phyloP scores from a whole-genome alignment of 1,139 yeast species.

The Lodderomyces metapsilosis region DNA sequence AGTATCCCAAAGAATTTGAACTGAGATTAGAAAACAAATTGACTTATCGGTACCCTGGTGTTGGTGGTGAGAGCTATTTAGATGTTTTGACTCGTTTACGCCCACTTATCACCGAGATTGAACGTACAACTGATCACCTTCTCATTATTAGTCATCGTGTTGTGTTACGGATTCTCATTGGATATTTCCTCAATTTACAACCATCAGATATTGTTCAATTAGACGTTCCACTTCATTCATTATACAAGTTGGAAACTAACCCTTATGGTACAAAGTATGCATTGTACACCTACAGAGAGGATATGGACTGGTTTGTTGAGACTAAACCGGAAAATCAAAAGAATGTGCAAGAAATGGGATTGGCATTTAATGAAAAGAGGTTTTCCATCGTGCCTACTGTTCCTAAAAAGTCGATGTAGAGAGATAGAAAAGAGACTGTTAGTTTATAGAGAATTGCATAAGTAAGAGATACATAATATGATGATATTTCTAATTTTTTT shows the following conservation, averaged over 20 bases:
- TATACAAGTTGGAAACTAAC: slow-evolving; percentile 84
- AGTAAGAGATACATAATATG: background rate
- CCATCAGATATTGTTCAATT: slow-evolving; percentile 82
- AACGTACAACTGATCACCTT: slow-evolving; percentile 85
- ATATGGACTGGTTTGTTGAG: slow-evolving; percentile 71
- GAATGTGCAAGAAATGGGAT: slow-evolving; percentile 63
- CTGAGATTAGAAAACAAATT: slow-evolving; percentile 75
- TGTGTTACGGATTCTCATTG: slow-evolving; percentile 80
- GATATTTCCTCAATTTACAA: slow-evolving; percentile 84
- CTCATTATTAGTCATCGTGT: slow-evolving; percentile 86
- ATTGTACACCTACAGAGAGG: slow-evolving; percentile 81
- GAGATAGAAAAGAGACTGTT: background rate
- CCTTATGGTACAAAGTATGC: slow-evolving; percentile 96
- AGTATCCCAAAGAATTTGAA: slow-evolving; percentile 75
- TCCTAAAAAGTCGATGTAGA: slow-evolving; percentile 23
- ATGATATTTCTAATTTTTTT: background rate
- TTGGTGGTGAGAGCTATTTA: slow-evolving; percentile 94
- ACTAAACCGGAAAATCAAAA: slow-evolving; percentile 66
- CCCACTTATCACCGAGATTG: slow-evolving; percentile 89
- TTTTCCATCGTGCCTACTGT: slow-evolving; percentile 76
- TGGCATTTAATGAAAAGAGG: slow-evolving; percentile 62
- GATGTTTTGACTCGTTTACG: slow-evolving; percentile 89
- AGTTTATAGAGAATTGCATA: background rate
- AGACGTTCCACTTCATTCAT: slow-evolving; percentile 90
- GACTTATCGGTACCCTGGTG: slow-evolving; percentile 88